Evolutionary conservation across 345 rosid species (phyloP), one percentile per base, ranked within the genome.

Genomic region (Eucalyptus leucophloia): DNA sequence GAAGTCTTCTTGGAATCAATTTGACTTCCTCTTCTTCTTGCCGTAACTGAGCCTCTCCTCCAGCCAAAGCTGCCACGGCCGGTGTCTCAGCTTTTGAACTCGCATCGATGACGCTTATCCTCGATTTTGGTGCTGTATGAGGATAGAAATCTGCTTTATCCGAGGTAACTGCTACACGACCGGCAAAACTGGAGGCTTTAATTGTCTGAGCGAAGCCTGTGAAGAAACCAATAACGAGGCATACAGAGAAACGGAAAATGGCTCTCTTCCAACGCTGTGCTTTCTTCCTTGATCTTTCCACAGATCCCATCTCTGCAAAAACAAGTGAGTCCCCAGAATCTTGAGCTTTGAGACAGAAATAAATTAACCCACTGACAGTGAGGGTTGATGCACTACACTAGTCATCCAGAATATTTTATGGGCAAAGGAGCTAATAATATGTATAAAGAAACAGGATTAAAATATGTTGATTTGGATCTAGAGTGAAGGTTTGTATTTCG

Each of bases 221-320:
- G 94, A 96, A 96, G 90, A 96, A 96, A n/a, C 99, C 99, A 96
- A 96, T 96, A 45, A 96, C 96, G 87, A 97, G 97, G 90, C 99
- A 97, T 23, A 97, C 82, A 82, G 94, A 90, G 91, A 98, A 98
- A 90, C 95, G 99, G 49, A 95, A 94, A 23, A 92, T 91, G 60
- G 98, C 99, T 92, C 95, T 97, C 90, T 95, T 96, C 99, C 99
- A 98, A 92, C 94, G 45, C 87, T 92, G 99, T 83, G 91, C 90
- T 90, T 92, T 98, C 95, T 96, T 98, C 95, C 94, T 97, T 83
- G 99, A 93, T 93, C 98, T 94, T 88, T 98, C 98, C 37, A 91
- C 49, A 26, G 96, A 92, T 62, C 67, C 77, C 77, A 51, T 32
- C 47, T 21, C 85, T 77, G 85, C 85, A 40, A 23, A 37, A 40